Conservation (phyloP, 2,329 filamentous ascomycete genomes). For the Beauveria sp. region DNA sequence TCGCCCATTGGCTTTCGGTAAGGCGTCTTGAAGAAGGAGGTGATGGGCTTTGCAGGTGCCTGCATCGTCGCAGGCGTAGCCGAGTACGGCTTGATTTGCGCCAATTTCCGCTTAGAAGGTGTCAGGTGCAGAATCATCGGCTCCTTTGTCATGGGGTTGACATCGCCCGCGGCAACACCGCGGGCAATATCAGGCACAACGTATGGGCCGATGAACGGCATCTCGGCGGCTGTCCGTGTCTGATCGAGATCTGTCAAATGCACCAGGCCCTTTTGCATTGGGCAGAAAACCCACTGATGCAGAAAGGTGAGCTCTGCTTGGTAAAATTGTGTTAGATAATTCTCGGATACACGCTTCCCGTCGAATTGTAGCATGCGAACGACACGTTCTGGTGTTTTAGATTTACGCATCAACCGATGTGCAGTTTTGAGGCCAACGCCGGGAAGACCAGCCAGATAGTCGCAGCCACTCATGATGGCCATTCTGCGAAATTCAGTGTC, state of each 20-base stretch:
- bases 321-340: constrained; percentile 73
- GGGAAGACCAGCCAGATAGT: constrained; percentile 82
- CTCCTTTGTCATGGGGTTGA: constrained; percentile 85
- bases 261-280: constrained; percentile 60
- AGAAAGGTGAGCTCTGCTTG: constrained; percentile 89
- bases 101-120: constrained; percentile 35
- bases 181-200: constrained; percentile 63
- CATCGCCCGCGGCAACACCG: constrained; percentile 69
- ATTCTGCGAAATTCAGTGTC: constrained; percentile 87
- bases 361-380: constrained; percentile 82
- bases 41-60: constrained; percentile 42
- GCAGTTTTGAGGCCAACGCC: constrained; percentile 90
- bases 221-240: constrained; percentile 56
- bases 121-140: constrained; percentile 39
- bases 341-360: constrained; percentile 74
- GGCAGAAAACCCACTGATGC: constrained; percentile 92
- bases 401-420: constrained; percentile 80
- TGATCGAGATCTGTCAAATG: constrained; percentile 62
- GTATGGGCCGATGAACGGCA: constrained; percentile 74
- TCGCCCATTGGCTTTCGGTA: constrained; percentile 50
- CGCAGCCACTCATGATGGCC: constrained; percentile 94
- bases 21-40: constrained; percentile 44
- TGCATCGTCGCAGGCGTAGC: constrained; percentile 14
- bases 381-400: constrained; percentile 78
- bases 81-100: constrained; percentile 24